Conservation (phyloP, 2,329 filamentous ascomycete genomes). For the Cytospora chrysosperma region DNA sequence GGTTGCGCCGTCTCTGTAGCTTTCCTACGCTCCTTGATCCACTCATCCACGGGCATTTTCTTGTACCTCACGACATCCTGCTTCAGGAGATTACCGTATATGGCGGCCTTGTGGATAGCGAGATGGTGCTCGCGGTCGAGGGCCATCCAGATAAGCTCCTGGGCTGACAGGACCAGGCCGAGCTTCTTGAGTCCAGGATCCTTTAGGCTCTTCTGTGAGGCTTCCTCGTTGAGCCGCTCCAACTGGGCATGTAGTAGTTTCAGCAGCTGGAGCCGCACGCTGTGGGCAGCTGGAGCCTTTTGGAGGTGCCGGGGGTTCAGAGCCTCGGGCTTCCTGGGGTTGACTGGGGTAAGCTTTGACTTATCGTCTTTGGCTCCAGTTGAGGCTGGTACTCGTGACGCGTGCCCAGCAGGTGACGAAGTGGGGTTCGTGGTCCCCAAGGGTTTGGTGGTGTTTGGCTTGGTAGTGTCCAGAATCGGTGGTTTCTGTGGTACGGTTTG, state of each 20-base stretch:
- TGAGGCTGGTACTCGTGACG: conserved; percentile 6
- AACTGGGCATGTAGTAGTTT: conserved; percentile 65
- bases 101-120: conserved; percentile 62
- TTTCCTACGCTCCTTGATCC: conserved; percentile 62
- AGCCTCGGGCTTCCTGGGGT: conserved; percentile 44
- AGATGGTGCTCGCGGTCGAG: conserved; percentile 77
- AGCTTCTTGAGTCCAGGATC: conserved; percentile 41
- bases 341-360: neutral
- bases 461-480: neutral
- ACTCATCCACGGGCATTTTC: conserved; percentile 70
- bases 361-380: conserved; percentile 11
- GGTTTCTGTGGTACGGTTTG: neutral
- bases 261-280: conserved; percentile 56
- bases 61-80: conserved; percentile 74
- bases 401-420: conserved; percentile 2
- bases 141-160: conserved; percentile 66
- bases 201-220: conserved; percentile 51
- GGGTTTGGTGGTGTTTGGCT: neutral
- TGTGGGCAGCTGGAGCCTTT: conserved; percentile 55
- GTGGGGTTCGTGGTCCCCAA: neutral
- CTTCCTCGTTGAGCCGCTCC: conserved; percentile 63
- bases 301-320: conserved; percentile 68
- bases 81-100: conserved; percentile 85
- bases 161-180: conserved; percentile 58
- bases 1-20: conserved; percentile 32